Evolutionary conservation across 495 filamentous ascomycete species (phyloP).

Genomic region (Penicillium riverlandense): DNA sequence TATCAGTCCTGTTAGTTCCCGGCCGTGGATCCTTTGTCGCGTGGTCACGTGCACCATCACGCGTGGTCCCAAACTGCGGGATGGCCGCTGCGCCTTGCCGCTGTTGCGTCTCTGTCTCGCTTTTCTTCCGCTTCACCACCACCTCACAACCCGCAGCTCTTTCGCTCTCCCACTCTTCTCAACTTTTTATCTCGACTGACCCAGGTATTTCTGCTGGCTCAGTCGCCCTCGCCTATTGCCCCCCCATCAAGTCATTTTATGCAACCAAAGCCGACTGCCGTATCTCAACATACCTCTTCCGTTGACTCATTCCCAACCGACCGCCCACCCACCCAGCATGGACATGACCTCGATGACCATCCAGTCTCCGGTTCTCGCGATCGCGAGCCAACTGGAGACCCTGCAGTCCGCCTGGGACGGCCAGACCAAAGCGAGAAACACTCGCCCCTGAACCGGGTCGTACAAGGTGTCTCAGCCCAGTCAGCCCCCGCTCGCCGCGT

Average conservation of each 20-base stretch:
- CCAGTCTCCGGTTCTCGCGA: constrained; percentile 29
- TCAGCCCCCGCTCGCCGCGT: constrained; percentile 50
- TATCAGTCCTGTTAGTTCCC: no score
- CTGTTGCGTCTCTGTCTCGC: constrained; percentile 4
- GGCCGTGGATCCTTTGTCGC: neutral
- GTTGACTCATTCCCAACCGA: constrained; percentile 34
- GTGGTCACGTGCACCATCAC: constrained; percentile 6
- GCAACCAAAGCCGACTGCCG: constrained; percentile 71
- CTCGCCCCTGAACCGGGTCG: constrained; percentile 19
- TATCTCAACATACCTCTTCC: constrained; percentile 46
- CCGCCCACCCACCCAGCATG: constrained; percentile 61
- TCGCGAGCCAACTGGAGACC: constrained; percentile 22
- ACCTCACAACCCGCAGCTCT: neutral
- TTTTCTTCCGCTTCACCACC: constrained; percentile 7
- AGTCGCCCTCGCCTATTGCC: constrained; percentile 47
- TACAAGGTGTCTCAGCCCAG: constrained; percentile 23
- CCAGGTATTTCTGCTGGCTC: constrained; percentile 49
- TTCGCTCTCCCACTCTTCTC: constrained; percentile 4
- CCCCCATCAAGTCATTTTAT: constrained; percentile 63
- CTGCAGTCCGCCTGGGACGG: constrained; percentile 16
- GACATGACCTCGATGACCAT: constrained; percentile 48
- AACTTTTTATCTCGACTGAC: constrained; percentile 27
- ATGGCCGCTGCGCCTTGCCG: constrained; percentile 12
- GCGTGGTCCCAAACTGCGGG: constrained; percentile 6
- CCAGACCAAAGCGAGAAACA: constrained; percentile 18